These are phyloP conservation scores for Entoloma clypeatum DNA, from an alignment of 1,284 basidiomycete genomes.

Conservation along the genomic window DNA sequence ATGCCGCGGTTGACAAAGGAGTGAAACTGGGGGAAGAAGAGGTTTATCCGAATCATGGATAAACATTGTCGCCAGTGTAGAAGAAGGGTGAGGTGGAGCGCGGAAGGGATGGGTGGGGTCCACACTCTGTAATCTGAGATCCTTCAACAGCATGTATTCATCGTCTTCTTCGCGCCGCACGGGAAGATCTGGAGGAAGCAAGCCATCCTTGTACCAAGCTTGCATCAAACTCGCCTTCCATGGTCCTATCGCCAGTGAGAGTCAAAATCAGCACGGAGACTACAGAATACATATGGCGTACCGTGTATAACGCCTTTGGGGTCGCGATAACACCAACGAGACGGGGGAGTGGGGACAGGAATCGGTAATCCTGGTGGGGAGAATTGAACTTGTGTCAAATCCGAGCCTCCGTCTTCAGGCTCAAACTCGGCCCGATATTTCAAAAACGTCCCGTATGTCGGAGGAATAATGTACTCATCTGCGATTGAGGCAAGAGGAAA, in stretches of 20 bases:
- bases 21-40: constrained; percentile 70
- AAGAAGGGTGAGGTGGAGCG: constrained; percentile 40
- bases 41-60: constrained; percentile 46
- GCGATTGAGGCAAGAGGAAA: constrained; percentile 83
- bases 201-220: constrained; percentile 77
- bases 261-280: not conserved
- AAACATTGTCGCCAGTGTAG: constrained; percentile 15
- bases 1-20: constrained; percentile 75
- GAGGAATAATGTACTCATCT: constrained; percentile 84
- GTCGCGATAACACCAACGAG: constrained; percentile 76
- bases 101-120: constrained; percentile 77
- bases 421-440: constrained; percentile 63
- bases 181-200: constrained; percentile 74
- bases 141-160: constrained; percentile 63
- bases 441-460: constrained; percentile 76
- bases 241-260: constrained; percentile 47
- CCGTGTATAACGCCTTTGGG: constrained; percentile 76
- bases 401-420: constrained; percentile 43
- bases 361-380: constrained; percentile 74
- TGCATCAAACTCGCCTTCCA: constrained; percentile 86
- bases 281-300: constrained; percentile 31
- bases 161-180: constrained; percentile 70
- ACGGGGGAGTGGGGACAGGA: constrained; percentile 59
- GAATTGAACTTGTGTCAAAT: constrained; percentile 62
- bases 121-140: constrained; percentile 67